Conservation (phyloP, 108 stramenopile species). For the Conticribra guillardii region DNA sequence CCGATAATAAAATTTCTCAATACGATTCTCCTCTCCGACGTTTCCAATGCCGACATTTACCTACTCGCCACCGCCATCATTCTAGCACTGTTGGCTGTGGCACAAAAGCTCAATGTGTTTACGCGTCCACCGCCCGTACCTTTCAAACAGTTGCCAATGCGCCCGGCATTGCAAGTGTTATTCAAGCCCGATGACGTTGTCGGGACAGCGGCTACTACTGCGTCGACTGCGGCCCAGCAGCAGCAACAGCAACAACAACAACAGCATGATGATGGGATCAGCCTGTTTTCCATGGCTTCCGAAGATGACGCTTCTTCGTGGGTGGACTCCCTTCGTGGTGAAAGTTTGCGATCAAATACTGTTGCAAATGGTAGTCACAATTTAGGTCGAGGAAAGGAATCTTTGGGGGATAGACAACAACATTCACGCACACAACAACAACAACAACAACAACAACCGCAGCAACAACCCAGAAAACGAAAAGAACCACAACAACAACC, state of each 20-base stretch:
- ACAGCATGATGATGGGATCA: slow-evolving; percentile 25
- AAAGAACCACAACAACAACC: slow-evolving; percentile 11
- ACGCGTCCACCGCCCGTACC: slow-evolving; percentile 75
- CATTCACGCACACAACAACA: slow-evolving; percentile 4
- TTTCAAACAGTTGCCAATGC: slow-evolving; percentile 62
- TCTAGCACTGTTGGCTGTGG: slow-evolving; percentile 21
- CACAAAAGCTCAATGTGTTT: slow-evolving; percentile 51
- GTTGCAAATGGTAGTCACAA: neutral
- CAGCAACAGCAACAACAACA: neutral
- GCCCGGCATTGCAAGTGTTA: slow-evolving; percentile 75
- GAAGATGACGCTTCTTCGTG: slow-evolving; percentile 21
- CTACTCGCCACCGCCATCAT: slow-evolving; percentile 10
- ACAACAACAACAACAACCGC: neutral
- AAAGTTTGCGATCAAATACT: neutral
- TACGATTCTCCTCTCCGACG: slow-evolving; percentile 23
- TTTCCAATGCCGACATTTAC: slow-evolving; percentile 27
- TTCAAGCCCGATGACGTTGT: slow-evolving; percentile 82
- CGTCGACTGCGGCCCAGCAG: neutral
- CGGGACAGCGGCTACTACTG: slow-evolving; percentile 8
- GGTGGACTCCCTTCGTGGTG: slow-evolving; percentile 3
- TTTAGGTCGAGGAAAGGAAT: slow-evolving; percentile 9
- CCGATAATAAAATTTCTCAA: slow-evolving; percentile 28
- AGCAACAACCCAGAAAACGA: neutral
- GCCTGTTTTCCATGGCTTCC: slow-evolving; percentile 37
- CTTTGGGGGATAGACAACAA: neutral